Percentiles rank a stretch among this genome's conserved stretches.
These are phyloP conservation scores for Lasiodiplodia sp. DNA, from an alignment of 2,329 filamentous ascomycete genomes.

Conservation along the genomic window DNA sequence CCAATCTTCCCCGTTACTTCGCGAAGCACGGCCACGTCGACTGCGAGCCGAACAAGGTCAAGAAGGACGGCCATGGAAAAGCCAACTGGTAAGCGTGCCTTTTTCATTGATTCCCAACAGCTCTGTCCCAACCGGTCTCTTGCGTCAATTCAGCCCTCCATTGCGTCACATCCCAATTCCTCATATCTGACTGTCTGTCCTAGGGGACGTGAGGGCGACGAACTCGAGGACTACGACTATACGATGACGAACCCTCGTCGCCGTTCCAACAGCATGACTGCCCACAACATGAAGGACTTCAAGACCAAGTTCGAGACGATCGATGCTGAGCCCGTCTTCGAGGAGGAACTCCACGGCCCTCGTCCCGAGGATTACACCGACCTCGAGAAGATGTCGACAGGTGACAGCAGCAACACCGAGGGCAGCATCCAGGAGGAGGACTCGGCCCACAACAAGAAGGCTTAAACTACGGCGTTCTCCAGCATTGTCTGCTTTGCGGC, in stretches of 20 bases:
- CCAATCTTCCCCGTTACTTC: slow-evolving; percentile 89
- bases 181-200: slow-evolving; percentile 33
- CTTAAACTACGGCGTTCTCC: not conserved
- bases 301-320: slow-evolving; percentile 97
- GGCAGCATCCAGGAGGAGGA: slow-evolving; percentile 67
- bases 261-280: slow-evolving; percentile 85
- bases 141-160: slow-evolving; percentile 9
- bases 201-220: slow-evolving; percentile 85
- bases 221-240: slow-evolving; percentile 84
- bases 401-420: slow-evolving; percentile 59
- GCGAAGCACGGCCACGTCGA: slow-evolving; percentile 84
- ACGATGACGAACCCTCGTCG: slow-evolving; percentile 86
- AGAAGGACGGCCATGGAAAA: slow-evolving; percentile 94
- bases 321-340: slow-evolving; percentile 89
- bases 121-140: not conserved
- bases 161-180: slow-evolving; percentile 8
- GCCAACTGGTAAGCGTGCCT: slow-evolving; percentile 81
- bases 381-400: slow-evolving; percentile 59
- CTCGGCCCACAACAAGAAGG: slow-evolving; percentile 26
- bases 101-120: not conserved
- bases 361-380: slow-evolving; percentile 61
- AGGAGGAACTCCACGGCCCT: slow-evolving; percentile 81
- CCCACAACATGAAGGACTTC: slow-evolving; percentile 75
- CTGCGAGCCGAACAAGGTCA: slow-evolving; percentile 87
- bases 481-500: not conserved